Conservation (phyloP, 495 filamentous ascomycete genomes). For the Clohesyomyces aquaticus region DNA sequence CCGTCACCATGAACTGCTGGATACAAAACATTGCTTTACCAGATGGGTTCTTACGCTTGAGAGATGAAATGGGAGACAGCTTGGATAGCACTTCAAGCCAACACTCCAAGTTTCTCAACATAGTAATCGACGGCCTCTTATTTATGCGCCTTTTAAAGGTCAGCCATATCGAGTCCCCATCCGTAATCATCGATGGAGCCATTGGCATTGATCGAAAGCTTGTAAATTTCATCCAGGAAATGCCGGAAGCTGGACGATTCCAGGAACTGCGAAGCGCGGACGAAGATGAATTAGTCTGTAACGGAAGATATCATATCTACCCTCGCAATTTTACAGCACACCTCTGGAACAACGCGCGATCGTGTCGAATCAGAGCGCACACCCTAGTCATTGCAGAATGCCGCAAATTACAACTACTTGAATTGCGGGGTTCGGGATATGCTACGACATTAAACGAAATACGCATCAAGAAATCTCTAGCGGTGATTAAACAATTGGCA, state of each 20-base stretch:
- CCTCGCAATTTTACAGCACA: slow-evolving; percentile 16
- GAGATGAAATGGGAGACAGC: not conserved
- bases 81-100: not conserved
- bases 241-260: slow-evolving; percentile 7
- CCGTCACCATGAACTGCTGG: slow-evolving; percentile 22
- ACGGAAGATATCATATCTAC: slow-evolving; percentile 31
- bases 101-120: slow-evolving; percentile 16
- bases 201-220: slow-evolving; percentile 3
- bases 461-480: not conserved
- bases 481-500: not conserved
- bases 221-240: not conserved
- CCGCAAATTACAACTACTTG: not conserved
- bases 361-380: slow-evolving; percentile 16
- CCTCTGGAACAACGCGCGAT: slow-evolving; percentile 23
- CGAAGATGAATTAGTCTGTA: slow-evolving; percentile 4
- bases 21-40: slow-evolving; percentile 18
- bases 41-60: slow-evolving; percentile 1
- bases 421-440: not conserved
- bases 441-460: not conserved
- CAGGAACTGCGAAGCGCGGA: not conserved
- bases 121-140: slow-evolving; percentile 6
- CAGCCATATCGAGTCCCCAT: not conserved
- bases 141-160: slow-evolving; percentile 4
- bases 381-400: slow-evolving; percentile 8
- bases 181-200: slow-evolving; percentile 13